Percentiles rank a stretch among this genome's conserved stretches.
These are phyloP conservation scores for Pichia sp. DNA, from an alignment of 1,139 yeast species.

Conservation along the genomic window DNA sequence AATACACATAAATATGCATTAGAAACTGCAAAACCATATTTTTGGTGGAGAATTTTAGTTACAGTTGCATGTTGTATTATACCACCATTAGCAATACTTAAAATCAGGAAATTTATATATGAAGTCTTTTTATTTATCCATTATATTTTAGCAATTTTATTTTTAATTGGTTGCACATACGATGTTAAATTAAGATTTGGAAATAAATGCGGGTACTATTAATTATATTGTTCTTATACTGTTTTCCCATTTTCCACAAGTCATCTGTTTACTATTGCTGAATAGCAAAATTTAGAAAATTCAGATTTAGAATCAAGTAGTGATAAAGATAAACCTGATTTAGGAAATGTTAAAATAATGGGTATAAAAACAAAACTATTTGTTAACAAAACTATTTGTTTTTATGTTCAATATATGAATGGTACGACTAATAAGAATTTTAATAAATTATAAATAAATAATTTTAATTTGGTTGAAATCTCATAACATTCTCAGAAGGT, in stretches of 20 bases:
- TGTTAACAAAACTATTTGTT: too few relatives aligned
- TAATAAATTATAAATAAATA: conserved; percentile 2
- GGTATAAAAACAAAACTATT: too few relatives aligned
- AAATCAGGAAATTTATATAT: conserved; percentile 27
- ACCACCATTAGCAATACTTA: conserved; percentile 15
- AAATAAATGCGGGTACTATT: conserved; percentile 34
- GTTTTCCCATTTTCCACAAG: conserved; percentile 26
- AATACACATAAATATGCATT: conserved; percentile 1
- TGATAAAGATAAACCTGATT: too few relatives aligned
- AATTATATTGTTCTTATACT: conserved; percentile 35
- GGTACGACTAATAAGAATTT: conserved; percentile 19
- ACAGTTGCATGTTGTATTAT: conserved; percentile 20
- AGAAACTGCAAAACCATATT: conserved; percentile 6
- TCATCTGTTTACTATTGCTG: conserved; percentile 24
- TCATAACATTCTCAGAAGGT: conserved; percentile 47
- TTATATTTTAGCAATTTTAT: conserved; percentile 30
- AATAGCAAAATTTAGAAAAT: conserved; percentile 5
- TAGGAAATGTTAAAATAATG: too few relatives aligned
- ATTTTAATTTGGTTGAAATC: conserved; percentile 3
- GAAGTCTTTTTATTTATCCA: conserved; percentile 34
- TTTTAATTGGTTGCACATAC: conserved; percentile 33
- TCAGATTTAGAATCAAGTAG: too few relatives aligned
- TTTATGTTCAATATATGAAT: conserved; percentile 13
- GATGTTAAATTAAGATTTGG: conserved; percentile 24
- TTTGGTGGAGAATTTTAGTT: conserved; percentile 48